phyloP scores from a whole-genome alignment of 2,329 filamentous ascomycete genomes.

The Xylariales sp. region DNA sequence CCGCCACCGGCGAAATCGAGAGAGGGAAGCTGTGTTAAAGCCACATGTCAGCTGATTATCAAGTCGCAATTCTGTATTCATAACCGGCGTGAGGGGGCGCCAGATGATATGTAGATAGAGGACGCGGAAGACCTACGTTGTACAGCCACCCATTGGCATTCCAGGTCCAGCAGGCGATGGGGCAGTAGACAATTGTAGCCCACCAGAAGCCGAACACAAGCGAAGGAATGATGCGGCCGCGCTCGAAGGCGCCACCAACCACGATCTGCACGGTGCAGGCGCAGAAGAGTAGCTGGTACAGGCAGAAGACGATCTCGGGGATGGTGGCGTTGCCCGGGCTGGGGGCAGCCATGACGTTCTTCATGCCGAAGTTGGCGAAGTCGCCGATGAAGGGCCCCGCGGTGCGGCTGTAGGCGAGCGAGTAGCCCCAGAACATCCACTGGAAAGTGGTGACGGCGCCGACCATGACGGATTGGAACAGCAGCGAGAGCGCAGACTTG shows the following conservation, averaged over 20 bases:
- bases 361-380: constrained; percentile 28
- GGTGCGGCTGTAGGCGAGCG: constrained; percentile 32
- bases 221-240: constrained; percentile 36
- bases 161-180: constrained; percentile 33
- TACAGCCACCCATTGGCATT: constrained; percentile 62
- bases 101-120: no score
- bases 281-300: constrained; percentile 32
- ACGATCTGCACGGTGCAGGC: constrained; percentile 34
- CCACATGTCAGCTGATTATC: not conserved
- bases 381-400: constrained; percentile 30
- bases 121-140: constrained; percentile 52
- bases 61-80: not conserved
- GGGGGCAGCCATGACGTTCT: constrained; percentile 30
- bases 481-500: constrained; percentile 37
- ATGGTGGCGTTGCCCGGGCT: constrained; percentile 31
- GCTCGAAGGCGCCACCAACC: constrained; percentile 32
- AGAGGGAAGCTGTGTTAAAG: constrained; percentile 3
- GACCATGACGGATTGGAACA: constrained; percentile 43
- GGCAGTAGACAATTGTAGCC: constrained; percentile 57
- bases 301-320: constrained; percentile 32
- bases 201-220: constrained; percentile 61
- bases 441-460: constrained; percentile 39
- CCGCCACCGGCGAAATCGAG: constrained; percentile 57
- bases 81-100: no score
- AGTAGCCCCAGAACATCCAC: constrained; percentile 43